A percentile compares a stretch with the other conserved stretches of the same genome.
phyloP scores from a whole-genome alignment of 345 rosid species.

The Luvunga scandens region DNA sequence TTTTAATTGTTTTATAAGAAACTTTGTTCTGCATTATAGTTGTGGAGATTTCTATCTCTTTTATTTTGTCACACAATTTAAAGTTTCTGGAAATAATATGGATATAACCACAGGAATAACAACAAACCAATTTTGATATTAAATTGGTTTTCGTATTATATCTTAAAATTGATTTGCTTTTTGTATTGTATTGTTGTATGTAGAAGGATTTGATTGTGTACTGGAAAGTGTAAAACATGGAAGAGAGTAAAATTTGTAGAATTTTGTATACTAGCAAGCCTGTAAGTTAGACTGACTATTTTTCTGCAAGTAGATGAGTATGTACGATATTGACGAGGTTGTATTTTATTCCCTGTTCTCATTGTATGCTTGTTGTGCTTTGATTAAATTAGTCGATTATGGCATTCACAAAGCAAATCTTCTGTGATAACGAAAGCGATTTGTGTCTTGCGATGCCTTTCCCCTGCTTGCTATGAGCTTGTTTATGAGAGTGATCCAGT shows the following conservation, averaged over 20 bases:
- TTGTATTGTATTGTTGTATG: neutral
- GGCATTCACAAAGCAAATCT: constrained; percentile 72
- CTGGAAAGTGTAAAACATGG: neutral
- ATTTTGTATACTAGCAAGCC: neutral
- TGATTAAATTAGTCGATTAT: constrained; percentile 57
- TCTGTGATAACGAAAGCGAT: constrained; percentile 62
- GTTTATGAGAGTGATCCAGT: constrained; percentile 80
- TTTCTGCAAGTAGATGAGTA: neutral
- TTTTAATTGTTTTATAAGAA: too few species aligned
- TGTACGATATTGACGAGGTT: neutral
- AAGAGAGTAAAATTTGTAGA: neutral
- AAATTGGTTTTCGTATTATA: neutral
- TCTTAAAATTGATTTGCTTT: neutral
- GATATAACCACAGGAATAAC: neutral
- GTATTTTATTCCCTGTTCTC: neutral
- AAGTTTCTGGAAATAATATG: neutral
- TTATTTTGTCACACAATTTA: neutral
- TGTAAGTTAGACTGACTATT: neutral
- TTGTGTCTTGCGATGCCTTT: constrained; percentile 73
- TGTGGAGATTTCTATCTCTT: neutral
- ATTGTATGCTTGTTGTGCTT: constrained; percentile 14
- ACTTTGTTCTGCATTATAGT: neutral
- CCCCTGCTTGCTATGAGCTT: constrained; percentile 64
- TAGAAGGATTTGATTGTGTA: neutral
- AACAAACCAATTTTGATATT: neutral